Evolutionary conservation across 805 yeast genomes (phyloP).

Genomic region (Metschnikowia henanensis): DNA sequence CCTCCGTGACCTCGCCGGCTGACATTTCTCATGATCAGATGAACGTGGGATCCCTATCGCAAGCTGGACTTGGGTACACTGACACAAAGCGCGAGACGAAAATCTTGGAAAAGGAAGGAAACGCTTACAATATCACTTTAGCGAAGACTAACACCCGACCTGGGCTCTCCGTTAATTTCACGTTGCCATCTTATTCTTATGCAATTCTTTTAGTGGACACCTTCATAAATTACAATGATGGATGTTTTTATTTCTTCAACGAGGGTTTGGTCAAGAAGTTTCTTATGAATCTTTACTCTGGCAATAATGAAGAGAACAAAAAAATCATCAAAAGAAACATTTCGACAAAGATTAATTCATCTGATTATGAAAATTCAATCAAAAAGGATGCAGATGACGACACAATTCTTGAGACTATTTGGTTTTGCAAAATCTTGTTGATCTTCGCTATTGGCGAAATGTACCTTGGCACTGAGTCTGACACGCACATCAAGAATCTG

Average conservation of each 20-base stretch:
- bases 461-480: slow-evolving; percentile 76
- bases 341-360: slow-evolving; percentile 23
- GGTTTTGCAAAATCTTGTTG: slow-evolving; percentile 74
- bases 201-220: slow-evolving; percentile 76
- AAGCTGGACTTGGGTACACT: slow-evolving; percentile 10
- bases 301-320: slow-evolving; percentile 39
- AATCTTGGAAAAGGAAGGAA: slow-evolving; percentile 69
- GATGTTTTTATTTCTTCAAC: slow-evolving; percentile 81
- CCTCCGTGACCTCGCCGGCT: slow-evolving; percentile 15
- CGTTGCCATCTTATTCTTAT: slow-evolving; percentile 74
- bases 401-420: slow-evolving; percentile 69
- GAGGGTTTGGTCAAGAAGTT: slow-evolving; percentile 76
- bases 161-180: slow-evolving; percentile 66
- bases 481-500: slow-evolving; percentile 50
- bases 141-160: slow-evolving; percentile 69
- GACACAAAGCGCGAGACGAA: slow-evolving; percentile 49
- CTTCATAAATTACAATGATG: slow-evolving; percentile 76
- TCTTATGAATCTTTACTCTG: slow-evolving; percentile 61
- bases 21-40: slow-evolving; percentile 13
- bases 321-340: slow-evolving; percentile 38
- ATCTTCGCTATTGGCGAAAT: slow-evolving; percentile 82
- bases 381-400: slow-evolving; percentile 48
- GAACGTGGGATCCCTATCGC: slow-evolving; percentile 10
- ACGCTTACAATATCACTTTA: slow-evolving; percentile 68
- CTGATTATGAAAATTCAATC: slow-evolving; percentile 39